A percentile compares a stretch with the other conserved stretches of the same genome.
phyloP scores from a whole-genome alignment of 2,329 filamentous ascomycete genomes.

The Colletotrichum tanaceti region DNA sequence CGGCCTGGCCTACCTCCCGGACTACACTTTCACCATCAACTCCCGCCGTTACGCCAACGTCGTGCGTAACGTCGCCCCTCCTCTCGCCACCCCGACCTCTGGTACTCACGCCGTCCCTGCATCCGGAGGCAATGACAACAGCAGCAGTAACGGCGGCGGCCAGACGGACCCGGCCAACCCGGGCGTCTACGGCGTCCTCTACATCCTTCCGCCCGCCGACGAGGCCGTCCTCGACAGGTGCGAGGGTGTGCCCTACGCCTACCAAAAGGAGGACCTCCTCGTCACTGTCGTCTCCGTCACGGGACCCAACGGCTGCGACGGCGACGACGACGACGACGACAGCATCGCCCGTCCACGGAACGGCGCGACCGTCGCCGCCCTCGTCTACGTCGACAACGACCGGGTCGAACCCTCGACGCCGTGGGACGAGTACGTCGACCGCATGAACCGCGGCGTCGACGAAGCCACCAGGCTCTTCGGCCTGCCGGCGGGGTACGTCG shows the following conservation, averaged over 20 bases:
- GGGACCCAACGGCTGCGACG: background rate
- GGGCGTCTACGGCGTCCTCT: conserved; percentile 69
- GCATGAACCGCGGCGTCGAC: conserved; percentile 72
- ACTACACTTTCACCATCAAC: conserved; percentile 76
- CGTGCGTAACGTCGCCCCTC: conserved; percentile 49
- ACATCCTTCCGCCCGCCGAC: conserved; percentile 62
- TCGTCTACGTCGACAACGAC: conserved; percentile 70
- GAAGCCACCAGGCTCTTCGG: conserved; percentile 67
- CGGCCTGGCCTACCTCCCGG: conserved; percentile 66
- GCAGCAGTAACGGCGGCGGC: background rate
- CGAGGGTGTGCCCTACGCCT: conserved; percentile 73
- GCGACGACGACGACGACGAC: conserved; percentile 1
- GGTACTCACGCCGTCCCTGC: background rate
- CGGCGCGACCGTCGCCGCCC: conserved; percentile 47
- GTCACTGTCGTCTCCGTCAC: conserved; percentile 52
- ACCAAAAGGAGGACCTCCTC: conserved; percentile 63
- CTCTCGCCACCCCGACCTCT: conserved; percentile 1
- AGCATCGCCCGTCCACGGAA: background rate
- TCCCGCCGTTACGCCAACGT: conserved; percentile 76
- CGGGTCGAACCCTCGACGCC: conserved; percentile 55
- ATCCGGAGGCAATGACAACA: conserved; percentile 18
- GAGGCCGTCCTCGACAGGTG: conserved; percentile 64
- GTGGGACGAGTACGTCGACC: conserved; percentile 67
- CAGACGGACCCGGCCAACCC: conserved; percentile 39
- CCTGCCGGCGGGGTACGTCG: conserved; percentile 66